Evolutionary conservation across 768 basidiomycete genomes (phyloP).

Genomic region (Leccinum incarnatum): DNA sequence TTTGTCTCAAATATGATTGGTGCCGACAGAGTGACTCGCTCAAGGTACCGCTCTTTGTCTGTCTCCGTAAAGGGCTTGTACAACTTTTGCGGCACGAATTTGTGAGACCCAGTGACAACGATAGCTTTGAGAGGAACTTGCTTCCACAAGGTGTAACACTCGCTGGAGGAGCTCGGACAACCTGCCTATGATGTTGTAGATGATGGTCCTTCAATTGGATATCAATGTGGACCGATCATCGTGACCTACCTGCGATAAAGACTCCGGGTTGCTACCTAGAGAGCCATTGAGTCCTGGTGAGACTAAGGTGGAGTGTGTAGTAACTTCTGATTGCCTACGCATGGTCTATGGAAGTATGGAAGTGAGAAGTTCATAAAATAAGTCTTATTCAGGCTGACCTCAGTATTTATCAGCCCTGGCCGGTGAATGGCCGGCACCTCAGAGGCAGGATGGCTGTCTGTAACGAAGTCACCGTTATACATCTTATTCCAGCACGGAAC

Average conservation of each 20-base stretch:
- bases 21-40: slow-evolving; percentile 57
- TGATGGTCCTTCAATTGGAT: neutral
- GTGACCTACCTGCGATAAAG: slow-evolving; percentile 5
- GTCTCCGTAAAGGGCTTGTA: slow-evolving; percentile 78
- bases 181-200: slow-evolving; percentile 1
- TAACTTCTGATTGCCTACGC: neutral
- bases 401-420: neutral
- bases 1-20: slow-evolving; percentile 64
- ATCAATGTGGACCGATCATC: neutral
- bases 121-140: slow-evolving; percentile 4
- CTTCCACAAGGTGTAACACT: slow-evolving; percentile 19
- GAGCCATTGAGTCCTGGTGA: neutral
- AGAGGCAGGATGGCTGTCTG: neutral
- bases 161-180: slow-evolving; percentile 5
- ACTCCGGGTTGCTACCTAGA: neutral
- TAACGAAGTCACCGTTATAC: neutral
- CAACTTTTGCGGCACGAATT: slow-evolving; percentile 62
- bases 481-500: neutral
- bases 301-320: neutral
- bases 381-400: neutral
- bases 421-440: neutral
- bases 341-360: neutral
- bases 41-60: slow-evolving; percentile 73
- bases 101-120: slow-evolving; percentile 33
- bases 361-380: neutral